A percentile compares a stretch with the other conserved stretches of the same genome.
These are phyloP conservation scores for Candida insectorum DNA, from an alignment of 805 yeast species.

Conservation along the genomic window DNA sequence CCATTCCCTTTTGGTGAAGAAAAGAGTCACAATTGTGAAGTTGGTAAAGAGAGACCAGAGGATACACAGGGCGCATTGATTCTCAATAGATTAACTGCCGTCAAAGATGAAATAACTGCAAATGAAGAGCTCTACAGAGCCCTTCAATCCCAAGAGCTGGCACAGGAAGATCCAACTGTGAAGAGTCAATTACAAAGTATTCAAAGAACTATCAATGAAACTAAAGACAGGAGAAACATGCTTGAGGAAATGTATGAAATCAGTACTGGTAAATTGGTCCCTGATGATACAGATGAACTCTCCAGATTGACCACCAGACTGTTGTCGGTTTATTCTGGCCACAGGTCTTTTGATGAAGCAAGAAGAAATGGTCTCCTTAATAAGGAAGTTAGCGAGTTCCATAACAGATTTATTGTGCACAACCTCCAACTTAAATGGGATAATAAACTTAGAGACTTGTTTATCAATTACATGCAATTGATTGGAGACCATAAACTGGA, in stretches of 20 bases:
- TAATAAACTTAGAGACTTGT: constrained; percentile 58
- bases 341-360: constrained; percentile 22
- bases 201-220: constrained; percentile 7
- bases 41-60: constrained; percentile 53
- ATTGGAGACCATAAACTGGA: constrained; percentile 42
- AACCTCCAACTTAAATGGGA: constrained; percentile 79
- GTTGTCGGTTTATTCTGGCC: constrained; percentile 30
- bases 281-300: constrained; percentile 3
- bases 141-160: constrained; percentile 11
- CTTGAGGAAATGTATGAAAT: constrained; percentile 23
- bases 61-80: constrained; percentile 49
- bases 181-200: constrained; percentile 7
- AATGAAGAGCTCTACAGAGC: constrained; percentile 20
- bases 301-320: constrained; percentile 13
- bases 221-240: constrained; percentile 21
- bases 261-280: constrained; percentile 12
- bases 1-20: constrained; percentile 60
- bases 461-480: constrained; percentile 54
- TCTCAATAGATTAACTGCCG: constrained; percentile 13
- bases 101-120: constrained; percentile 24
- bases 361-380: constrained; percentile 19
- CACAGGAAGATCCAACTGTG: constrained; percentile 4
- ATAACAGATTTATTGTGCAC: constrained; percentile 71
- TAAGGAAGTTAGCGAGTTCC: constrained; percentile 37
- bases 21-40: constrained; percentile 62